A percentile compares a stretch with the other conserved stretches of the same genome.
These are phyloP conservation scores for Solanum sparsipilum DNA, from an alignment of 257 asterid genomes.

Conservation along the genomic window DNA sequence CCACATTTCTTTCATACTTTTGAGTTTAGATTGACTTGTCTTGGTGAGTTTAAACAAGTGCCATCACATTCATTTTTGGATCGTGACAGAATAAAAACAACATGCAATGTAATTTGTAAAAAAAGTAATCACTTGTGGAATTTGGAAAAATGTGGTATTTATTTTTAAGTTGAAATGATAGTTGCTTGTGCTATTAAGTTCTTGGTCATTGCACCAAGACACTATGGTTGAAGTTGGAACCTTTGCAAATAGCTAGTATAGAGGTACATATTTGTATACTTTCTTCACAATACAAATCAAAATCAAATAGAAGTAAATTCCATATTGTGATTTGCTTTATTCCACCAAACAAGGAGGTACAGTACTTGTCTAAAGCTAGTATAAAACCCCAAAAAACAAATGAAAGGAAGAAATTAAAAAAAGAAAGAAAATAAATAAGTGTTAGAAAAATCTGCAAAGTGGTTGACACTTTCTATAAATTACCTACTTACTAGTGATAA, in stretches of 20 bases:
- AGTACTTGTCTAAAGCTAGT: neutral
- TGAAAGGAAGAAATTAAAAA: neutral
- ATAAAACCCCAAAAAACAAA: neutral
- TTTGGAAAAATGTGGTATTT: neutral
- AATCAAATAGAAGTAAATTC: neutral
- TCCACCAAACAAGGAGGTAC: neutral
- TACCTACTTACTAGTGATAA: conserved; percentile 40
- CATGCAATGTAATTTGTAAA: neutral
- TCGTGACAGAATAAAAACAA: neutral
- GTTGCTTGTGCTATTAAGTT: neutral
- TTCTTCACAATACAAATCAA: neutral
- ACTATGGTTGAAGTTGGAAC: neutral
- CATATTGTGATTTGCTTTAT: neutral
- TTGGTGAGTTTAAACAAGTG: neutral
- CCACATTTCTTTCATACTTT: neutral
- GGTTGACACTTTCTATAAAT: conserved; percentile 52
- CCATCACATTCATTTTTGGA: neutral
- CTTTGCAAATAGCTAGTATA: neutral
- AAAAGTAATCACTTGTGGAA: neutral
- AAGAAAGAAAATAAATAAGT: neutral
- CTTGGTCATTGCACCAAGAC: neutral
- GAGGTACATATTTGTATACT: neutral
- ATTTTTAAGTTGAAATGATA: neutral
- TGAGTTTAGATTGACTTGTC: neutral
- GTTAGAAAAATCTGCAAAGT: conserved; percentile 35